A percentile compares a stretch with the other conserved stretches of the same genome.
Conservation (phyloP, 805 yeast species). For the Ogataea nitratoaversa region DNA sequence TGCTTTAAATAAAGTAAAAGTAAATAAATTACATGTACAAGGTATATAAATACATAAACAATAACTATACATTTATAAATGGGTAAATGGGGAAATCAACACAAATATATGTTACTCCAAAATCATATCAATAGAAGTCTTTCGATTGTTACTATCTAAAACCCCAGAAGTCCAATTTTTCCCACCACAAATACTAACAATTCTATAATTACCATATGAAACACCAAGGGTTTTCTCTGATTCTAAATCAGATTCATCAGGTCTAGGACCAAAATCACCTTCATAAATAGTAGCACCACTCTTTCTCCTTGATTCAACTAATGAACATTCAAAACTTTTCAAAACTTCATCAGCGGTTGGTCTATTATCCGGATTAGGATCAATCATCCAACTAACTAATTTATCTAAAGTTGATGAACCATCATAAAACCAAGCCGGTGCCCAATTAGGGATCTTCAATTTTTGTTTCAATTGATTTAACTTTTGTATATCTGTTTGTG, state of each 20-base stretch:
- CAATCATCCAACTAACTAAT: conserved; percentile 83
- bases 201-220: conserved; percentile 7
- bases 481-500: conserved; percentile 3
- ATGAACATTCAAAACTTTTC: conserved; percentile 63
- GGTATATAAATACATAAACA: no score
- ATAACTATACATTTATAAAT: no score
- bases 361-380: conserved; percentile 73
- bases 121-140: conserved; percentile 20
- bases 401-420: conserved; percentile 69
- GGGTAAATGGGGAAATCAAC: no score
- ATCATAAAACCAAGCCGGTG: conserved; percentile 78
- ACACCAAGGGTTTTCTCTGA: conserved; percentile 13
- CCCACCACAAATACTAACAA: conserved; percentile 11
- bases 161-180: conserved; percentile 7
- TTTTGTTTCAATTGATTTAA: conserved; percentile 10
- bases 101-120: conserved; percentile 17
- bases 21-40: no score
- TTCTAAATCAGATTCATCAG: conserved; percentile 32
- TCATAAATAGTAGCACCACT: conserved; percentile 94
- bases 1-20: no score
- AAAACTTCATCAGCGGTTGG: conserved; percentile 79
- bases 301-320: conserved; percentile 75
- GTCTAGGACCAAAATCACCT: conserved; percentile 89
- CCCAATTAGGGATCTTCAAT: conserved; percentile 64
- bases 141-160: conserved; percentile 6